phyloP scores from a whole-genome alignment of 2,329 filamentous ascomycete species.

The Aspergillus sp. region DNA sequence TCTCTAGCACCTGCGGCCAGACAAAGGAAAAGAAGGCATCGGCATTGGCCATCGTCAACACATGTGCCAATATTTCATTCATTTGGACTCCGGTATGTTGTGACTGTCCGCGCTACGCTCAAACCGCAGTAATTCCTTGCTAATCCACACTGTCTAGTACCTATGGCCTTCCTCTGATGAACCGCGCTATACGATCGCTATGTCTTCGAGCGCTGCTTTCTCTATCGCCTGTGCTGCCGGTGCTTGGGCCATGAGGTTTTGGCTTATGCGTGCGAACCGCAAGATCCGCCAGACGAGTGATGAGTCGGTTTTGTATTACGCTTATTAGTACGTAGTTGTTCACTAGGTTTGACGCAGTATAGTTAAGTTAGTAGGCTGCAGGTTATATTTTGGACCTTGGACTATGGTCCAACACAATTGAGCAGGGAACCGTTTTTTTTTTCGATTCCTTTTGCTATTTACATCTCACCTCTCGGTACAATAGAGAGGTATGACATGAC shows the following conservation, averaged over 20 bases:
- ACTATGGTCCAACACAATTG: too few relatives aligned
- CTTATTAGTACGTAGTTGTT: slow-evolving; percentile 9
- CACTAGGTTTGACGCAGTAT: too few relatives aligned
- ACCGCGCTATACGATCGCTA: slow-evolving; percentile 20
- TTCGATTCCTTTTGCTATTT: too few relatives aligned
- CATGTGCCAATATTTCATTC: slow-evolving; percentile 39
- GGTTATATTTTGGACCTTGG: too few relatives aligned
- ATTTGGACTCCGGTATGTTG: slow-evolving; percentile 33
- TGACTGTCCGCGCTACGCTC: too few relatives aligned
- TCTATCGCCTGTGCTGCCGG: slow-evolving; percentile 15
- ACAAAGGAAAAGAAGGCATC: slow-evolving; percentile 48
- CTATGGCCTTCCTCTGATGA: slow-evolving; percentile 30
- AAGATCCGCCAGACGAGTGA: slow-evolving; percentile 19
- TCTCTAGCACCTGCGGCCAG: slow-evolving; percentile 42
- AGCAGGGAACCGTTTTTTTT: too few relatives aligned
- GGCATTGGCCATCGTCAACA: slow-evolving; percentile 43
- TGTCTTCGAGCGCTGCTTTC: slow-evolving; percentile 19
- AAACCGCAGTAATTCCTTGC: not conserved
- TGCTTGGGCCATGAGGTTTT: slow-evolving; percentile 19
- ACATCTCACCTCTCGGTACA: too few relatives aligned
- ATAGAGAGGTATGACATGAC: too few relatives aligned
- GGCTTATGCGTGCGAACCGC: slow-evolving; percentile 18
- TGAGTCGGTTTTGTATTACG: slow-evolving; percentile 18
- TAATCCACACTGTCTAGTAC: slow-evolving; percentile 23
- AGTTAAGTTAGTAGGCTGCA: too few relatives aligned